phyloP scores from a whole-genome alignment of 345 rosid genomes.

The Syzygium grande region DNA sequence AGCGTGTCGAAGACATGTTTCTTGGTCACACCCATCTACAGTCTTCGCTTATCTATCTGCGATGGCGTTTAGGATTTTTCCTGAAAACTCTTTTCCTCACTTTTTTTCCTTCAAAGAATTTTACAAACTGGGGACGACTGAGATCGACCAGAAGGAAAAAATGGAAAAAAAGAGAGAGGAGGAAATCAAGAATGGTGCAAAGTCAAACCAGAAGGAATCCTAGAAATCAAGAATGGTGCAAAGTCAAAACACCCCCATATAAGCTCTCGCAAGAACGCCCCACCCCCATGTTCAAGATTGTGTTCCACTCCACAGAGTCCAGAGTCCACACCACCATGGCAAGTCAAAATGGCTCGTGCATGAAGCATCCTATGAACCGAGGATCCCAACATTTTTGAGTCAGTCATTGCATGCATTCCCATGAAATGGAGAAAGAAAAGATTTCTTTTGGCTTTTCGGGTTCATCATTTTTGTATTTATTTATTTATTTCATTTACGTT shows the following conservation, averaged over 20 bases:
- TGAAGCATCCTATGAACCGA: slow-evolving; percentile 41
- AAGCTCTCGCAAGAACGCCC: not conserved
- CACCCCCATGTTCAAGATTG: slow-evolving; percentile 3
- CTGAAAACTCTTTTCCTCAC: not conserved
- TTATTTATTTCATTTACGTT: not conserved
- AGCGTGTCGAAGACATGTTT: not conserved
- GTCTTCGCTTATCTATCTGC: not conserved
- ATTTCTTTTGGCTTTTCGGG: not conserved
- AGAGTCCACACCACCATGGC: not conserved
- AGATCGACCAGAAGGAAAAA: not conserved
- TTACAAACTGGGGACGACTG: not conserved
- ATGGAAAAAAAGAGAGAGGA: fast-evolving
- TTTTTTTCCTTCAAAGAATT: not conserved
- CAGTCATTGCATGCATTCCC: not conserved
- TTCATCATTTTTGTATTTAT: not conserved
- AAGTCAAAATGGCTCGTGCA: slow-evolving; percentile 20
- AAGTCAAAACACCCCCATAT: slow-evolving; percentile 4
- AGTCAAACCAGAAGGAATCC: slow-evolving; percentile 9
- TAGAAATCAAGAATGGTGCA: not conserved
- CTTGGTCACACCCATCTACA: not conserved
- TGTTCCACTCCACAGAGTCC: not conserved
- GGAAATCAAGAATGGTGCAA: not conserved
- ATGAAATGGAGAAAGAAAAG: not conserved
- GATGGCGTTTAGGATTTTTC: not conserved
- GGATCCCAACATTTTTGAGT: not conserved